phyloP scores from a whole-genome alignment of 2,329 filamentous ascomycete species.

The Trichoderma brevicompactum region DNA sequence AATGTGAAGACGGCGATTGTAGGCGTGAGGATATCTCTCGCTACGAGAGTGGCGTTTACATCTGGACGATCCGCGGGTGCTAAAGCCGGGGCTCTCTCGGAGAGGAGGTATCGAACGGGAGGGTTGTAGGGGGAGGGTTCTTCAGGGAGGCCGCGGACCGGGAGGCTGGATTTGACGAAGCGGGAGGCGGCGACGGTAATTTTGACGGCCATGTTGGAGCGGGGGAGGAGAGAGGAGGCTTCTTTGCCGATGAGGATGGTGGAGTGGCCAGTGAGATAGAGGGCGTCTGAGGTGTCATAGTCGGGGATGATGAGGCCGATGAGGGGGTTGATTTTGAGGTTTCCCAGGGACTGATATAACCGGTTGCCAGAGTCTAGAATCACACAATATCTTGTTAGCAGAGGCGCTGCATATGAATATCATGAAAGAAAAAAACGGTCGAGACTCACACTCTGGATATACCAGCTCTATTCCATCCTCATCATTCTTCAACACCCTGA shows the following conservation, averaged over 20 bases:
- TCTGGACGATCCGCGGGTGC: conserved; percentile 23
- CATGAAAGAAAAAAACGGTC: not conserved
- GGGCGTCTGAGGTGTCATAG: conserved; percentile 70
- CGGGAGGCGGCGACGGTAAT: conserved; percentile 64
- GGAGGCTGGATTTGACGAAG: conserved; percentile 67
- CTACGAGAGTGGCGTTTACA: conserved; percentile 59
- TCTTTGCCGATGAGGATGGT: conserved; percentile 67
- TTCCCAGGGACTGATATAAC: conserved; percentile 82
- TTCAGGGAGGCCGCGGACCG: conserved; percentile 65
- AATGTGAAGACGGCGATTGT: conserved; percentile 68
- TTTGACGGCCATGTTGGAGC: conserved; percentile 73
- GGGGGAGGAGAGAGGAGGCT: conserved; percentile 66
- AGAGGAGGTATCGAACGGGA: conserved; percentile 64
- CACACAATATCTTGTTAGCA: not conserved
- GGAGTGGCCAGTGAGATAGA: conserved; percentile 74
- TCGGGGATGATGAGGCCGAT: conserved; percentile 75
- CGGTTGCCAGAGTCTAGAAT: conserved; percentile 71
- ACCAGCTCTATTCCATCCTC: conserved; percentile 56
- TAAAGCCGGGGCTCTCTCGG: conserved; percentile 52
- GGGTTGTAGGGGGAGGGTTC: conserved; percentile 81
- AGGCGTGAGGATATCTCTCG: conserved; percentile 65
- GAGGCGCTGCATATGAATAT: not conserved
- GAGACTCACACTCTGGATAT: conserved; percentile 72
- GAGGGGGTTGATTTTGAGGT: conserved; percentile 67
- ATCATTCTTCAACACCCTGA: conserved; percentile 67